Evolutionary conservation across 1,284 basidiomycete species (phyloP), one percentile per base, ranked within the genome.

Genomic region (Naganishia liquefaciens): DNA sequence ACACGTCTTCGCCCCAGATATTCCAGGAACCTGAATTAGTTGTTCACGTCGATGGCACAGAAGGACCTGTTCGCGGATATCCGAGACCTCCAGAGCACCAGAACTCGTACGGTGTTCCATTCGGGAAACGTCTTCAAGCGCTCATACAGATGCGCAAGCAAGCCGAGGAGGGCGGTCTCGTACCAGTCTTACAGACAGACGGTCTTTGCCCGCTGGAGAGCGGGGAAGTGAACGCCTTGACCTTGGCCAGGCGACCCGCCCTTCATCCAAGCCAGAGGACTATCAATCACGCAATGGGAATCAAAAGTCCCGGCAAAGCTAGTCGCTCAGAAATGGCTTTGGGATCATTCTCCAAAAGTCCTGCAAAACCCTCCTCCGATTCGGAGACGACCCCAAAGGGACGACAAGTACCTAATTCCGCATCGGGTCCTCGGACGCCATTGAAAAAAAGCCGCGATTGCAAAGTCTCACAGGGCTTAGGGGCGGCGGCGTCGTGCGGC

Each of bases 61-160:
- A 60, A 15, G 46, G 30, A 15, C 30, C 42, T 2, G 57, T 40
- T 19, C 57, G 46, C 33, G 33, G 7, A 10, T 50, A 60, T 37
- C 57, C 57, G 7, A 46, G 37, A 42, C 11, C 33, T 3, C 23
- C 23, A n/a, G 57, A 50, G 3, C 40, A 60, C 27, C 23, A 55
- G 23, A 55, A 55, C 17, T 46, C 46, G 25, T 60, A 60, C 21
- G 57, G 57, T 21, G 57, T 60, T 23, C 57, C 57, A 2, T 60
- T 60, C n/a, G 57, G 57, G 30, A 40, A 60, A 49, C 57, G 57
- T 10, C n/a, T 60, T 5, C 49, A 60, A 23, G 57, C 57, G 10
- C 25, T 60, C 37, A 25, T 60, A 21, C n/a, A 60, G 6, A 21
- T 60, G 27, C 57, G 57, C 13, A 50, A 49, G 21, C 33, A 60